Percentiles rank a stretch among this genome's conserved stretches.
phyloP scores from a whole-genome alignment of 2,329 filamentous ascomycete genomes.

The Alternaria ethzedia region DNA sequence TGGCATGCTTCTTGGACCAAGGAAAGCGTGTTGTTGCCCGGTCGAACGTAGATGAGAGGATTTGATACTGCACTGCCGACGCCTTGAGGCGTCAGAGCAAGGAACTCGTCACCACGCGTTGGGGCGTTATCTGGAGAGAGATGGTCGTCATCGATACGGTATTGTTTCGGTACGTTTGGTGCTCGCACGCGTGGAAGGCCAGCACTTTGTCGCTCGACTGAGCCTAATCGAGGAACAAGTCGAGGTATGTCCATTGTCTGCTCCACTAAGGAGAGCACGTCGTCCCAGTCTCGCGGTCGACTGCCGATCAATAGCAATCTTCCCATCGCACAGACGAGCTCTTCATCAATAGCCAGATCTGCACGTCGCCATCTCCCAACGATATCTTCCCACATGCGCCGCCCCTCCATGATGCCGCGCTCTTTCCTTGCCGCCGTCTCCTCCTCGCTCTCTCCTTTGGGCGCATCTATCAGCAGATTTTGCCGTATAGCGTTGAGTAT shows the following conservation, averaged over 20 bases:
- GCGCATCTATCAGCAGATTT: slow-evolving; percentile 33
- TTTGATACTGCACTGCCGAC: slow-evolving; percentile 35
- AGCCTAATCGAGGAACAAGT: slow-evolving; percentile 51
- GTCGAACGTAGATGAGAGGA: slow-evolving; percentile 52
- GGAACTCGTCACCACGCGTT: slow-evolving; percentile 41
- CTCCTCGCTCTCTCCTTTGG: slow-evolving; percentile 36
- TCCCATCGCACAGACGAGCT: slow-evolving; percentile 81
- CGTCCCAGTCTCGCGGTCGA: slow-evolving; percentile 67
- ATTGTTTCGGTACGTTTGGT: slow-evolving; percentile 33
- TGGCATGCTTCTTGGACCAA: slow-evolving; percentile 71
- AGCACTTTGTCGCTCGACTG: slow-evolving; percentile 30
- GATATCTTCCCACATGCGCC: slow-evolving; percentile 81
- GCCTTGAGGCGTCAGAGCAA: slow-evolving; percentile 27
- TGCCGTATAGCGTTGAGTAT: slow-evolving; percentile 76
- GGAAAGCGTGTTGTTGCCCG: slow-evolving; percentile 67
- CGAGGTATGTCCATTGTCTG: slow-evolving; percentile 80
- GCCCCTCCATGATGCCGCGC: slow-evolving; percentile 68
- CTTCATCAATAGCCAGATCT: slow-evolving; percentile 75
- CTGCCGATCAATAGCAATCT: slow-evolving; percentile 72
- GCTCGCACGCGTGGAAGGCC: slow-evolving; percentile 46
- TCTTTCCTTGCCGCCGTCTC: slow-evolving; percentile 38
- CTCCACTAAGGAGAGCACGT: slow-evolving; percentile 76
- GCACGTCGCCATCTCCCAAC: slow-evolving; percentile 76
- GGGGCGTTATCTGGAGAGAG: slow-evolving; percentile 27
- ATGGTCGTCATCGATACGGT: slow-evolving; percentile 37